phyloP scores from a whole-genome alignment of 1,284 basidiomycete genomes.

The Ustanciosporium gigantosporum region DNA sequence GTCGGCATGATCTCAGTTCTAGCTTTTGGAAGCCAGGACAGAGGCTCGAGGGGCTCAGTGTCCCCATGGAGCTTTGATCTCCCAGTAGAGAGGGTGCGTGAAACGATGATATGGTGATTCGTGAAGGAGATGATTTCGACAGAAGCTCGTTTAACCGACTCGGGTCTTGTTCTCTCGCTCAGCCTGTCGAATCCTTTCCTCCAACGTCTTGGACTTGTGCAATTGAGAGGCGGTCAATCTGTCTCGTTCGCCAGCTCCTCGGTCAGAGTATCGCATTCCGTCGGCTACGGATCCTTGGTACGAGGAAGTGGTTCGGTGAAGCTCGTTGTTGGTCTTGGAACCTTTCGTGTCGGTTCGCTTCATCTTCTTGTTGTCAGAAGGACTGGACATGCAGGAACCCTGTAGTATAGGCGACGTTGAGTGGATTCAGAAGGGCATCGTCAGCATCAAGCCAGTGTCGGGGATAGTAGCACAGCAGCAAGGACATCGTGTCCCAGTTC shows the following conservation, averaged over 20 bases:
- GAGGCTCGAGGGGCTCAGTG: too few species aligned
- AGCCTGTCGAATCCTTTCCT: conserved; percentile 58
- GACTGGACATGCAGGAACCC: conserved; percentile 52
- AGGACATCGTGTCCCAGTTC: too few species aligned
- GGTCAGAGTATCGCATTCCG: conserved; percentile 59
- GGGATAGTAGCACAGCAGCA: too few species aligned
- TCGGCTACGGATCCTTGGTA: conserved; percentile 60
- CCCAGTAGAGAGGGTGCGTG: too few species aligned
- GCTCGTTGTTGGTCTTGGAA: conserved; percentile 50
- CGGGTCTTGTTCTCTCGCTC: conserved; percentile 52
- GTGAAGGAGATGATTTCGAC: too few species aligned
- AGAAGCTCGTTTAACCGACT: neutral
- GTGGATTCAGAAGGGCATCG: too few species aligned
- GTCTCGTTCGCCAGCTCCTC: conserved; percentile 40
- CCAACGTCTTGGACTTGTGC: conserved; percentile 60
- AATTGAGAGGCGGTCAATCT: conserved; percentile 57
- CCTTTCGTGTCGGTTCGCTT: conserved; percentile 60
- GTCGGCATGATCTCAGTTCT: too few species aligned
- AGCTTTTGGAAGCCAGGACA: too few species aligned
- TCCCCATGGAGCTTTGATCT: too few species aligned
- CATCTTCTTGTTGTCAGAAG: conserved; percentile 57
- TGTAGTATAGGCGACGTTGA: too few species aligned
- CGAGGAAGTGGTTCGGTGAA: conserved; percentile 60
- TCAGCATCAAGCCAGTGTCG: too few species aligned
- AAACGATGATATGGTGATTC: too few species aligned